phyloP scores from a whole-genome alignment of 2,329 filamentous ascomycete species.

The Aspergillus jensenii region DNA sequence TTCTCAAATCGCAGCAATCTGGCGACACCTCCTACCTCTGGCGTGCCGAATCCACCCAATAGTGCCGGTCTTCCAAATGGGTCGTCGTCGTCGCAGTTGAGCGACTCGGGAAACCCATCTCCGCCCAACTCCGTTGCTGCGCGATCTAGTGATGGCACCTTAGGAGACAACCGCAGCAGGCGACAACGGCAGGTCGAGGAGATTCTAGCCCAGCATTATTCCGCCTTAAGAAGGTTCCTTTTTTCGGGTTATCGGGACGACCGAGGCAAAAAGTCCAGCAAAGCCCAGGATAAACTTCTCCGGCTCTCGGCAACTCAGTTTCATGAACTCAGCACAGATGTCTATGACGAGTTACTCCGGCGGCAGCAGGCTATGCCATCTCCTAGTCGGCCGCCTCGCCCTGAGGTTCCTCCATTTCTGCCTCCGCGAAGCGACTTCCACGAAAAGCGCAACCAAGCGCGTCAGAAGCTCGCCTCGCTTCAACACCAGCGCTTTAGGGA shows the following conservation, averaged over 20 bases:
- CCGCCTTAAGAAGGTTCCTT: conserved; percentile 74
- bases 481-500: conserved; percentile 85
- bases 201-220: conserved; percentile 76
- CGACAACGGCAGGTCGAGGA: conserved; percentile 63
- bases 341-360: conserved; percentile 90
- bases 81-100: conserved; percentile 24
- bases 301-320: conserved; percentile 90
- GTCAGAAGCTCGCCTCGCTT: conserved; percentile 88
- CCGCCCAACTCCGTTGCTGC: conserved; percentile 81
- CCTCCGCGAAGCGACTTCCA: conserved; percentile 88
- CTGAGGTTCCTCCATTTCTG: conserved; percentile 67
- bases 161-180: conserved; percentile 62
- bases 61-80: conserved; percentile 31
- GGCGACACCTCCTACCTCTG: conserved; percentile 69
- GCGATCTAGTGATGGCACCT: conserved; percentile 74
- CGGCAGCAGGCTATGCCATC: conserved; percentile 67
- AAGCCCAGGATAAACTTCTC: conserved; percentile 90
- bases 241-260: conserved; percentile 71
- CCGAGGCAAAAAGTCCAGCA: conserved; percentile 74
- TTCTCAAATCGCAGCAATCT: conserved; percentile 53
- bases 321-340: conserved; percentile 95
- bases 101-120: conserved; percentile 60
- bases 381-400: conserved; percentile 40
- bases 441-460: conserved; percentile 95
- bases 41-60: conserved; percentile 59